Percentiles rank a stretch among this genome's conserved stretches.
phyloP scores from a whole-genome alignment of 257 asterid genomes.

The Anisodus tanguticus region DNA sequence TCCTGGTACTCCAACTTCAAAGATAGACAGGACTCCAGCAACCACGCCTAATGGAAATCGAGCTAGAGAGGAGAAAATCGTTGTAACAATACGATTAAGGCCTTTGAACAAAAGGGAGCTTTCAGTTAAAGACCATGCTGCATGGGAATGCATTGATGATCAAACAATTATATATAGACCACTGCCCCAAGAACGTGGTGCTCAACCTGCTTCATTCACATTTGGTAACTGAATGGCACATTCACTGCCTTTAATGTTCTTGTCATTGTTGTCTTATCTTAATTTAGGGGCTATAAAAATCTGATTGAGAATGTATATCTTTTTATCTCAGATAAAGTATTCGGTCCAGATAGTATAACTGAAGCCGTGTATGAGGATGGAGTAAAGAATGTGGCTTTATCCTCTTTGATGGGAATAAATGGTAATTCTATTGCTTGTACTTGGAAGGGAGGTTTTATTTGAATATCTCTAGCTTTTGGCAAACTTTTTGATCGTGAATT shows the following conservation, averaged over 20 bases:
- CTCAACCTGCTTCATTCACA: conserved; percentile 60
- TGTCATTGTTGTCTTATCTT: background rate
- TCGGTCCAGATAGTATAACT: conserved; percentile 74
- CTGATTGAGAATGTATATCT: background rate
- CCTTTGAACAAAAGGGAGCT: conserved; percentile 91
- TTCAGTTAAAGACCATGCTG: conserved; percentile 68
- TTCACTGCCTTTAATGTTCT: background rate
- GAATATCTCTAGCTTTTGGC: background rate
- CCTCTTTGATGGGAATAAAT: conserved; percentile 96
- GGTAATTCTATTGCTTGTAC: conserved; percentile 46
- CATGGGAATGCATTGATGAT: conserved; percentile 94
- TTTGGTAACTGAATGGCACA: conserved; percentile 58
- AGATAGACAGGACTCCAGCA: conserved; percentile 70
- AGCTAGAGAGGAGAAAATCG: conserved; percentile 82
- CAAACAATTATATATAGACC: conserved; percentile 68
- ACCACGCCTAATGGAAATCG: conserved; percentile 67
- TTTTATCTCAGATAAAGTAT: conserved; percentile 74
- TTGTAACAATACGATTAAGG: conserved; percentile 85
- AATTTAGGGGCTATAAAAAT: background rate
- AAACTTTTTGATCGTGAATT: background rate
- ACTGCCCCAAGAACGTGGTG: conserved; percentile 60
- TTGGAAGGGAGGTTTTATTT: background rate
- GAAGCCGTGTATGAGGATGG: conserved; percentile 86
- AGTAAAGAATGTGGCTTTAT: conserved; percentile 87
- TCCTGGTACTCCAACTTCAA: conserved; percentile 80